Evolutionary conservation across 768 basidiomycete species (phyloP).

Genomic region (Pleurotus cornucopiae): DNA sequence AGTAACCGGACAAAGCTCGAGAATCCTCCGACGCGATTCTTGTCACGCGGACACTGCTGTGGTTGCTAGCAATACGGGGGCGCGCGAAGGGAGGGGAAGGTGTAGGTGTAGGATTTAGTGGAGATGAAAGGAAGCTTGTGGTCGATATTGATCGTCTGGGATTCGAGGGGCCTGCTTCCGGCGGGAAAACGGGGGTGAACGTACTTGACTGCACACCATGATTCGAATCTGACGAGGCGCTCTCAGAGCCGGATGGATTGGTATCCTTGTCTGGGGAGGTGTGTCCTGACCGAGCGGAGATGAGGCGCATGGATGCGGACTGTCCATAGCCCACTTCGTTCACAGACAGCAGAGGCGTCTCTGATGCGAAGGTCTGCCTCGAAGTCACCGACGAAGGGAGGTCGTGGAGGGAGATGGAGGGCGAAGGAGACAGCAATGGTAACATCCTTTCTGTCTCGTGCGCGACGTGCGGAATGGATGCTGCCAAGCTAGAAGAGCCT

Average conservation of each 20-base stretch:
- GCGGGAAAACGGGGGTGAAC: background rate
- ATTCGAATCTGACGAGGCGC: background rate
- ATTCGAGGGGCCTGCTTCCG: constrained; percentile 2
- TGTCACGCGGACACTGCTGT: constrained; percentile 6
- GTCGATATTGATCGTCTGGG: constrained; percentile 1
- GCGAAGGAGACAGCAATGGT: background rate
- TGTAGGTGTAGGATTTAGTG: background rate
- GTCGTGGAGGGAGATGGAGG: background rate
- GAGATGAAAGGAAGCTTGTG: constrained; percentile 3
- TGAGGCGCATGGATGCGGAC: constrained; percentile 4
- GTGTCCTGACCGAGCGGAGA: background rate
- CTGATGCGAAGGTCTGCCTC: constrained; percentile 3
- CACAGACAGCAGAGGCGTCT: background rate
- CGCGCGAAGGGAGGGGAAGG: constrained; percentile 1
- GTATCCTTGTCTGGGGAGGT: background rate
- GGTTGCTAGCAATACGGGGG: background rate
- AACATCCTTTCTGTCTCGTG: constrained; percentile 8
- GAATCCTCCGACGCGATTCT: constrained; percentile 5
- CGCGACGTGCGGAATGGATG: constrained; percentile 6
- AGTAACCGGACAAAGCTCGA: constrained; percentile 2
- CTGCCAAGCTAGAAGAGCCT: background rate
- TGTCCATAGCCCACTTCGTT: constrained; percentile 5
- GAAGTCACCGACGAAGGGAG: constrained; percentile 4
- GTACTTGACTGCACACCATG: background rate
- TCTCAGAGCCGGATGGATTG: background rate